A percentile compares a stretch with the other conserved stretches of the same genome.
phyloP scores from a whole-genome alignment of 768 basidiomycete genomes.

The Rhodotorula diobovata region DNA sequence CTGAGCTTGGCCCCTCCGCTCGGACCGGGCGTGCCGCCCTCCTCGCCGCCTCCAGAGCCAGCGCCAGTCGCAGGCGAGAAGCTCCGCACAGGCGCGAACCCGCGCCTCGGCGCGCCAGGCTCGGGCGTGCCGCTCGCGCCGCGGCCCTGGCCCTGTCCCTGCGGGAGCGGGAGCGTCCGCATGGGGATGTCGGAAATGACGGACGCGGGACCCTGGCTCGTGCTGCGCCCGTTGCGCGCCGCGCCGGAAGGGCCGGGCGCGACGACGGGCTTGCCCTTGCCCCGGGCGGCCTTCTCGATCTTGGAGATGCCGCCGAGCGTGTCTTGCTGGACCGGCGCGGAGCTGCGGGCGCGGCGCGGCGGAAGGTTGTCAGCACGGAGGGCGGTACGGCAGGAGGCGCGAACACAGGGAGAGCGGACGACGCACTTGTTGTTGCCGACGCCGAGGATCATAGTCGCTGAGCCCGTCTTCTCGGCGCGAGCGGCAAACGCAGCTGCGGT shows the following conservation, averaged over 20 bases:
- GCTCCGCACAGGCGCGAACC: slow-evolving; percentile 33
- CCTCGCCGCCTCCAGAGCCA: no score
- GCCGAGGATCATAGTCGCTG: slow-evolving; percentile 84
- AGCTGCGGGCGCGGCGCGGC: slow-evolving; percentile 1
- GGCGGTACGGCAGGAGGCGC: neutral
- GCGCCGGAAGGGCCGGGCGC: neutral
- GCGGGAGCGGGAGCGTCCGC: slow-evolving; percentile 27
- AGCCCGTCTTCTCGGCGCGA: slow-evolving; percentile 86
- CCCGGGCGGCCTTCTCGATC: slow-evolving; percentile 19
- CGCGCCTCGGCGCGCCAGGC: neutral
- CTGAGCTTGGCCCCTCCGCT: slow-evolving; percentile 9
- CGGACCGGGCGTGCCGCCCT: neutral
- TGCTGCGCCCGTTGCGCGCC: neutral
- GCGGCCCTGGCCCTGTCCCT: neutral
- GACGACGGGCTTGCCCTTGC: slow-evolving; percentile 33
- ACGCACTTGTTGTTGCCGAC: slow-evolving; percentile 44
- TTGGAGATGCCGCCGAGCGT: slow-evolving; percentile 12
- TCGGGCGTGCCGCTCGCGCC: slow-evolving; percentile 17
- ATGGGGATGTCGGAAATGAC: slow-evolving; percentile 34
- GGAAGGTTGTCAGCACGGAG: neutral
- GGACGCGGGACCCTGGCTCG: neutral
- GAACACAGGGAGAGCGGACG: no score
- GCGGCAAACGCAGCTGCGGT: slow-evolving; percentile 92
- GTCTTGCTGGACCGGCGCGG: slow-evolving; percentile 32
- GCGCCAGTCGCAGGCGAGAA: slow-evolving; percentile 15